Conservation (phyloP, 108 stramenopile genomes). For the Skeletonema marinoi region DNA sequence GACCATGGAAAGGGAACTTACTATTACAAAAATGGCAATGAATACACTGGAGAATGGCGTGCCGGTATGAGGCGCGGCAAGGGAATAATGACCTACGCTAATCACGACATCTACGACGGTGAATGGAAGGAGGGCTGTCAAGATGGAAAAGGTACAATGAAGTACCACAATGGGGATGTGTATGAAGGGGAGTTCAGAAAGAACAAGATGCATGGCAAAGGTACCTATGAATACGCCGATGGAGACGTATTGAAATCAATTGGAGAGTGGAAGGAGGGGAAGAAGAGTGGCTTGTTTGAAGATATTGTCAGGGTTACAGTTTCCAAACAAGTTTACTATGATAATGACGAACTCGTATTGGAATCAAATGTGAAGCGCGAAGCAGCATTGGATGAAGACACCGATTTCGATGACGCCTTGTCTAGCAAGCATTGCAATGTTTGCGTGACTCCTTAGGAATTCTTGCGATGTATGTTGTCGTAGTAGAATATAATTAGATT, state of each 20-base stretch:
- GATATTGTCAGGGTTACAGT: background rate
- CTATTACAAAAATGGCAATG: slow-evolving; percentile 39
- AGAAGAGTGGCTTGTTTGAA: slow-evolving; percentile 36
- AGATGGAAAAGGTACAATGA: background rate
- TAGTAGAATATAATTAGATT: too few species aligned
- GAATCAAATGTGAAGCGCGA: background rate
- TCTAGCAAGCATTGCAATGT: background rate
- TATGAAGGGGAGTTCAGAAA: slow-evolving; percentile 23
- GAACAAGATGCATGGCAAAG: slow-evolving; percentile 37
- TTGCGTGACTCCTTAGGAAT: background rate
- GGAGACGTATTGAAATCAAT: slow-evolving; percentile 44
- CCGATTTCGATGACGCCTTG: background rate
- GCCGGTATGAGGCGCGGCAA: slow-evolving; percentile 35
- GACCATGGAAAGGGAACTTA: slow-evolving; percentile 59
- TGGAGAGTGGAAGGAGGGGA: slow-evolving; percentile 46
- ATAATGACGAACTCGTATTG: background rate
- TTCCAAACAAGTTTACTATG: background rate
- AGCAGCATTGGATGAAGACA: background rate
- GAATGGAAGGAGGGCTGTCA: background rate
- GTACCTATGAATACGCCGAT: slow-evolving; percentile 29
- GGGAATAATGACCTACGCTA: slow-evolving; percentile 55
- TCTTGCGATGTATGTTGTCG: too few species aligned
- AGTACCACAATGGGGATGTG: background rate
- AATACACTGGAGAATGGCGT: slow-evolving; percentile 65
- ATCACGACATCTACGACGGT: slow-evolving; percentile 6